Evolutionary conservation across 352 stramenopile species (phyloP), one percentile per base, ranked within the genome.

Genomic region (Phytophthora crassamura): DNA sequence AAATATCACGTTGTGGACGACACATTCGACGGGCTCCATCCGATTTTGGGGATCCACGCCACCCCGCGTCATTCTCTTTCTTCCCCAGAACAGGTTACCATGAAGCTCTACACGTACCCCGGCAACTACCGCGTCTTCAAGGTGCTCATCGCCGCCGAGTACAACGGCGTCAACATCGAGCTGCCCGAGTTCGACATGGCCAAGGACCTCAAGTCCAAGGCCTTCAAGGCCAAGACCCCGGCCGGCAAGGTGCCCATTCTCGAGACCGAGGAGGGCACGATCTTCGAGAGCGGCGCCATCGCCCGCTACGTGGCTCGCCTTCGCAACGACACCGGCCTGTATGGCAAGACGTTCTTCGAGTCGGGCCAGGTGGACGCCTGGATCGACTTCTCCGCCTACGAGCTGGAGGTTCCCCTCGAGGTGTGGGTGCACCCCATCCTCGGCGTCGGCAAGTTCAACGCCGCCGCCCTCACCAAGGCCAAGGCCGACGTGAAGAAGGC

Each of bases 71-170:
- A 30, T 30, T 30, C 25, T 30, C 25, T 30, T 30, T 30, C 25
- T 30, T 30, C 25, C 25, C 25, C 25, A 5, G 25, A 30, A 30
- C 25, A 30, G 25, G 25, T 30, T 4, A 30, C 25, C 25, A 30
- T 30, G 88, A 96, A 90, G 67, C 84, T 97, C 18, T 96, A 94
- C 81, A 92, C 90, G 41, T 87, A 93, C 64, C 80, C 76, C 22
- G 94, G 80, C 40, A 98, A 97, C 64, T 97, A 97, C 67, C 88
- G 92, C 67, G 93, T 91, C 54, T 98, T 98, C 69, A 97, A 98
- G 81, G 84, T 87, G 55, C 86, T 98, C 16, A 97, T 99, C 75
- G 94, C 95, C 22, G 95, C 96, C 45, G 89, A 98, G 80, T 98
- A 96, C 73, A 96, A 95, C 50, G 82, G 82, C 53, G 72, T 98